Evolutionary conservation across 2,329 filamentous ascomycete genomes (phyloP).

Genomic region (Nakataea oryzae): DNA sequence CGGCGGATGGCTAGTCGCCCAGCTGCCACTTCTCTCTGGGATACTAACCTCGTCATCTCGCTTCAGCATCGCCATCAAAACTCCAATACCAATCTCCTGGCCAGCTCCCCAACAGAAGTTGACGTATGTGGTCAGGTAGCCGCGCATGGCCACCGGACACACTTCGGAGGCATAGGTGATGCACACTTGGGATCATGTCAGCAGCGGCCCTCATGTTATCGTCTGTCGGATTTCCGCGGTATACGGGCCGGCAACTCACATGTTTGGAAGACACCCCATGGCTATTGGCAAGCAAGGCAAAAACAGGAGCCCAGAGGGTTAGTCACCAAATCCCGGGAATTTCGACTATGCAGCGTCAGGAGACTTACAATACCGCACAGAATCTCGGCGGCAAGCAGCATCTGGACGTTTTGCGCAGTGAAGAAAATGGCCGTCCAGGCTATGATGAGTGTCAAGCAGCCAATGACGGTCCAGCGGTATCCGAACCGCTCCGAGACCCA

Average conservation of each 20-base stretch:
- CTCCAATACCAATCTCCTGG: conserved; percentile 63
- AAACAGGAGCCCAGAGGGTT: neutral
- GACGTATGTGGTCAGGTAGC: conserved; percentile 64
- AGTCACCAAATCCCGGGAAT: neutral
- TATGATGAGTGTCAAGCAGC: conserved; percentile 39
- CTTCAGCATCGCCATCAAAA: conserved; percentile 57
- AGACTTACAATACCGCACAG: conserved; percentile 40
- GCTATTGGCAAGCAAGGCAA: conserved; percentile 10
- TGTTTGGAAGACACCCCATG: conserved; percentile 32
- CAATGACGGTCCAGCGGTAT: conserved; percentile 55
- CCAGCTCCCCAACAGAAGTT: conserved; percentile 73
- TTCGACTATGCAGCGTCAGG: neutral
- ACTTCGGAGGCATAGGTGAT: conserved; percentile 63
- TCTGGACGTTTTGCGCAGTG: conserved; percentile 48
- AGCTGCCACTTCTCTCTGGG: conserved; percentile 29
- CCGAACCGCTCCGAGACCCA: conserved; percentile 56
- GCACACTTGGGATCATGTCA: conserved; percentile 1
- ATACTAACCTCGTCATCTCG: conserved; percentile 54
- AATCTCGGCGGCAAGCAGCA: conserved; percentile 50
- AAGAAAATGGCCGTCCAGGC: conserved; percentile 55
- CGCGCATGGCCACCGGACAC: conserved; percentile 60
- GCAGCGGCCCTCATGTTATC: too few relatives aligned
- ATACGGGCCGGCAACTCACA: conserved; percentile 6
- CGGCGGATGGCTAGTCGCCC: neutral
- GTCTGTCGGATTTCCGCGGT: neutral